Percentiles rank a stretch among this genome's conserved stretches.
Evolutionary conservation across 371 early-diverging fungal genomes (phyloP).

Genomic region (Apophysomyces sp.): DNA sequence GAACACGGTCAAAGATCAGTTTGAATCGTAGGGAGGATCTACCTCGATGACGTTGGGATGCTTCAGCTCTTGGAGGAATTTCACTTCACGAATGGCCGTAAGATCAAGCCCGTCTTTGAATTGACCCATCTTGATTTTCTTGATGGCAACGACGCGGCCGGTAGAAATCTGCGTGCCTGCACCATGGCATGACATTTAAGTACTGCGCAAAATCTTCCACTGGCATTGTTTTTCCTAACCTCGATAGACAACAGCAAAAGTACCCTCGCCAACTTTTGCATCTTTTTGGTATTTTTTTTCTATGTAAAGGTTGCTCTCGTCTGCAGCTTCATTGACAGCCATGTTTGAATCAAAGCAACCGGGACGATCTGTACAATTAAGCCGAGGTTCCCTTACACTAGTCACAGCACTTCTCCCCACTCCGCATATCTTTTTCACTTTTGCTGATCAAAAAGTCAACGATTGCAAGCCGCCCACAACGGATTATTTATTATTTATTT

Average conservation of each 20-base stretch:
- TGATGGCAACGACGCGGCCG: conserved; percentile 84
- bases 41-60: conserved; percentile 94
- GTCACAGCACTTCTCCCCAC: no score
- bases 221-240: conserved; percentile 43
- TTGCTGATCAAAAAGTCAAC: no score
- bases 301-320: conserved; percentile 56
- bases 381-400: no score
- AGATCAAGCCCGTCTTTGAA: conserved; percentile 91
- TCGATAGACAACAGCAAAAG: conserved; percentile 91
- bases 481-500: no score
- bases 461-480: no score
- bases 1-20: neutral
- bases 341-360: neutral
- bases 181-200: neutral
- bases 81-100: conserved; percentile 98
- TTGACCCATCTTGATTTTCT: conserved; percentile 92
- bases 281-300: conserved; percentile 77
- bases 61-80: conserved; percentile 88
- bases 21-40: neutral
- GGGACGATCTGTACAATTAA: neutral
- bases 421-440: no score
- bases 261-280: conserved; percentile 93
- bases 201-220: neutral
- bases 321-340: conserved; percentile 37
- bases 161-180: conserved; percentile 53